These are phyloP conservation scores for Trichoderma lentiforme DNA, from an alignment of 2,329 filamentous ascomycete genomes.

Conservation along the genomic window DNA sequence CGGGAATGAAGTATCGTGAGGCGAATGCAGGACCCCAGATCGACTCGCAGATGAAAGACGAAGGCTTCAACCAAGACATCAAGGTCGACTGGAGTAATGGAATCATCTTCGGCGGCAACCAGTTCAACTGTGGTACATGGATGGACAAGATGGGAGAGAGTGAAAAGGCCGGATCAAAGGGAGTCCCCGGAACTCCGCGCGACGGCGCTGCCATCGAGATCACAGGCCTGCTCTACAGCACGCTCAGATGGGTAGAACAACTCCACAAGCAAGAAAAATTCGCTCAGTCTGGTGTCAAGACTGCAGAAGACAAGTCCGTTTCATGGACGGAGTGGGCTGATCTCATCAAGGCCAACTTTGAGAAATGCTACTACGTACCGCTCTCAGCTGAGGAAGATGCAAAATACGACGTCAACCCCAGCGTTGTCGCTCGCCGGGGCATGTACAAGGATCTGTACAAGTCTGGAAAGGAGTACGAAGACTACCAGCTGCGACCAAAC, in stretches of 20 bases:
- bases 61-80: constrained; percentile 90
- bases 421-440: constrained; percentile 81
- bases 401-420: constrained; percentile 75
- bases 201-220: constrained; percentile 96
- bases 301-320: constrained; percentile 57
- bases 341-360: constrained; percentile 80
- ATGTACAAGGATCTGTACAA: constrained; percentile 98
- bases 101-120: constrained; percentile 90
- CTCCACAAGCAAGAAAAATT: constrained; percentile 68
- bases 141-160: constrained; percentile 99
- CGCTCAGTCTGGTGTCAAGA: constrained; percentile 68
- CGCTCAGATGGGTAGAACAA: constrained; percentile 72
- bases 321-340: constrained; percentile 75
- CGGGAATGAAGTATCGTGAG: constrained; percentile 87
- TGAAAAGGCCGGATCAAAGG: constrained; percentile 83
- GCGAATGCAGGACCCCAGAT: constrained; percentile 87
- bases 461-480: constrained; percentile 92
- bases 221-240: constrained; percentile 87
- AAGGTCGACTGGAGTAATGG: constrained; percentile 87
- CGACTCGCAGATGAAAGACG: constrained; percentile 87
- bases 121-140: constrained; percentile 96
- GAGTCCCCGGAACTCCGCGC: constrained; percentile 90
- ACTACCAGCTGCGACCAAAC: constrained; percentile 94
- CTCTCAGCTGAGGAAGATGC: constrained; percentile 64
- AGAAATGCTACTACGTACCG: constrained; percentile 88